phyloP scores from a whole-genome alignment of 2,329 filamentous ascomycete species.

The Cercospora sp. region DNA sequence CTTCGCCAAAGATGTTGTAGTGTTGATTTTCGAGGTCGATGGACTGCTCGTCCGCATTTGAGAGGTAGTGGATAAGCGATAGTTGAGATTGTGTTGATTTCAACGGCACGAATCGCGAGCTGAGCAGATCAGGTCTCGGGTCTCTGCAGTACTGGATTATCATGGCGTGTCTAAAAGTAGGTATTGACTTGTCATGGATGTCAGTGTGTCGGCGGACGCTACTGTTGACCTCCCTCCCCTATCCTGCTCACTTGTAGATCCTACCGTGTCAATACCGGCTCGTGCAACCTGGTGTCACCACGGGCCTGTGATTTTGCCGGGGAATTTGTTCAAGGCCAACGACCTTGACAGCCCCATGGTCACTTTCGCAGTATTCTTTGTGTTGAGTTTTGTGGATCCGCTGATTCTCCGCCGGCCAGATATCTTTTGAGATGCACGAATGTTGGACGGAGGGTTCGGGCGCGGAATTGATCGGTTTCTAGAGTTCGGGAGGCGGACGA shows the following conservation, averaged over 20 bases:
- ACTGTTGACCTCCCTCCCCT: background rate
- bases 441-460: background rate
- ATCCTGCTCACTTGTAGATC: background rate
- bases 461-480: background rate
- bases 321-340: background rate
- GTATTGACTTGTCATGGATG: background rate
- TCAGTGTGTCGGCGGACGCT: background rate
- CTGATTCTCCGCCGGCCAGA: background rate
- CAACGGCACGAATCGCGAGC: background rate
- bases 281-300: background rate
- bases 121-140: background rate
- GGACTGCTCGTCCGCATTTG: background rate
- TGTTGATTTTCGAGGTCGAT: background rate
- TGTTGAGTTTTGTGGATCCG: background rate
- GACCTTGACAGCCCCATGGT: background rate
- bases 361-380: background rate
- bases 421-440: background rate
- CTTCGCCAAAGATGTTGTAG: background rate
- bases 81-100: background rate
- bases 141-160: background rate
- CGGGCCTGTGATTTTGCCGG: background rate
- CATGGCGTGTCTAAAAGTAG: background rate
- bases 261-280: background rate
- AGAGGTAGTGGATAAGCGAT: background rate
- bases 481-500: background rate